These are phyloP conservation scores for Rhypophila decipiens DNA, from an alignment of 495 filamentous ascomycete species.

Conservation along the genomic window DNA sequence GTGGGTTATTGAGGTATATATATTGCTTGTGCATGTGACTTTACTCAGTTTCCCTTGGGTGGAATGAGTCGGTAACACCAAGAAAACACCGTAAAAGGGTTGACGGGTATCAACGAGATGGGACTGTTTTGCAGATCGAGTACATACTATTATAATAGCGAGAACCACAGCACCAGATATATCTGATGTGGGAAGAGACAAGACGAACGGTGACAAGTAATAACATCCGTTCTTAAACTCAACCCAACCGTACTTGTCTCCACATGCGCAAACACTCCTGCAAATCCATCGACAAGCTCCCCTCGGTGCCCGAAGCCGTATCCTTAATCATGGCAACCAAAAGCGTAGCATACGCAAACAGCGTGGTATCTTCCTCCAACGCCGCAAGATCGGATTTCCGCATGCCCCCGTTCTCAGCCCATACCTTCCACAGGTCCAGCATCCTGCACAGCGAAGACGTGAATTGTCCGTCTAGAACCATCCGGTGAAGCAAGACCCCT, in stretches of 20 bases:
- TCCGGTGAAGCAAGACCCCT: slow-evolving; percentile 45
- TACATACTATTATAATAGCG: too few species aligned
- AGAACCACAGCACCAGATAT: neutral
- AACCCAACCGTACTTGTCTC: slow-evolving; percentile 53
- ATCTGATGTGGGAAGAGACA: too few species aligned
- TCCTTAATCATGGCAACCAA: slow-evolving; percentile 47
- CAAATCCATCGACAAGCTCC: slow-evolving; percentile 51
- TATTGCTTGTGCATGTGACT: too few species aligned
- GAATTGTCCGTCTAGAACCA: slow-evolving; percentile 46
- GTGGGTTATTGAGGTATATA: neutral
- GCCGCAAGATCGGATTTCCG: slow-evolving; percentile 41
- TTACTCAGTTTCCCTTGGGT: neutral
- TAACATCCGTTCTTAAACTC: too few species aligned
- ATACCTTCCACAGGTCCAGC: slow-evolving; percentile 52
- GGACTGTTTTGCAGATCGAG: neutral
- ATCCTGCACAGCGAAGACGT: slow-evolving; percentile 38
- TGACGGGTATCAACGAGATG: too few species aligned
- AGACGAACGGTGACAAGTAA: too few species aligned
- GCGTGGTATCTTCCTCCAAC: slow-evolving; percentile 34
- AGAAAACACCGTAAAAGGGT: too few species aligned
- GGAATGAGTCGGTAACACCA: too few species aligned
- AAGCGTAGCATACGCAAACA: slow-evolving; percentile 48
- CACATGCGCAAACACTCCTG: slow-evolving; percentile 56
- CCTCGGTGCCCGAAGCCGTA: slow-evolving; percentile 39
- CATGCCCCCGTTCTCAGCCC: slow-evolving; percentile 55